phyloP scores from a whole-genome alignment of 495 filamentous ascomycete genomes.

The Choiromyces venosus region DNA sequence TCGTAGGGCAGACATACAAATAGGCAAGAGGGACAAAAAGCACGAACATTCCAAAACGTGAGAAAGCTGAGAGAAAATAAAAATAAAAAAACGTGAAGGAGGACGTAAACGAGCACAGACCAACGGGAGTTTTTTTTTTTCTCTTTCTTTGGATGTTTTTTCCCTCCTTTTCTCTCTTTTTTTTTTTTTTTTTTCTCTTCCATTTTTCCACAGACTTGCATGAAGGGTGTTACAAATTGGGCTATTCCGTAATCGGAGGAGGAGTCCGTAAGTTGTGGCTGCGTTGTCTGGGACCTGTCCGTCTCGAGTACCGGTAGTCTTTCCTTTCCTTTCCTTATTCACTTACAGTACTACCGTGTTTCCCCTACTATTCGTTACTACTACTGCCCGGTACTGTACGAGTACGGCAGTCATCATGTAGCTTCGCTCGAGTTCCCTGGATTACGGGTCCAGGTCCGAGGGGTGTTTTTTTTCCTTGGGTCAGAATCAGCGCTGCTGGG shows the following conservation, averaged over 20 bases:
- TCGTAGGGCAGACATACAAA: neutral
- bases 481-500: neutral
- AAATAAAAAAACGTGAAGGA: neutral
- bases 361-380: neutral
- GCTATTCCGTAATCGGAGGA: neutral
- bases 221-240: neutral
- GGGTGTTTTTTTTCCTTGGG: neutral
- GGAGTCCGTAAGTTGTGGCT: neutral
- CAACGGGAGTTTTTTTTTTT: neutral
- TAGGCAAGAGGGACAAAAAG: slow-evolving; percentile 1
- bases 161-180: neutral
- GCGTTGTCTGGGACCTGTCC: neutral
- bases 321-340: neutral
- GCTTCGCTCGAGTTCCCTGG: neutral
- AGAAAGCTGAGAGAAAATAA: neutral
- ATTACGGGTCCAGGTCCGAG: neutral
- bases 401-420: neutral
- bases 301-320: neutral
- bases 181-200: neutral
- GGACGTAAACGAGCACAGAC: neutral
- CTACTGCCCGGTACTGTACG: neutral
- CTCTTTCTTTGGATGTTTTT: no score
- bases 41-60: neutral
- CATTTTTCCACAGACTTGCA: neutral
- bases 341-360: neutral